A percentile compares a stretch with the other conserved stretches of the same genome.
Conservation (phyloP, 495 filamentous ascomycete genomes). For the Chaetomium cochliodes region DNA sequence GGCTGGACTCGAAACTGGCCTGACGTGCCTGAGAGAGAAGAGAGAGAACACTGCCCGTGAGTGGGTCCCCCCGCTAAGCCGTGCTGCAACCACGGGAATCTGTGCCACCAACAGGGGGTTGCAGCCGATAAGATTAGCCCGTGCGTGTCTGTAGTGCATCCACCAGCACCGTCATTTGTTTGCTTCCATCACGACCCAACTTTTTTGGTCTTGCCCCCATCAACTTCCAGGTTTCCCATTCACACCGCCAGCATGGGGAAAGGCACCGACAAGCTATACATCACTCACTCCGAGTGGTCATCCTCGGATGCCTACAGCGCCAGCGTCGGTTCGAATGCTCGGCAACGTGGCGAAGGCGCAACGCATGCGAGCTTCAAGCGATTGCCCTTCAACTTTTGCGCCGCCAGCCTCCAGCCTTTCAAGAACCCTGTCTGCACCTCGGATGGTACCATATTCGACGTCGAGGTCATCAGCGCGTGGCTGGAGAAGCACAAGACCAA, state of each 20-base stretch:
- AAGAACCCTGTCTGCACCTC: constrained; percentile 79
- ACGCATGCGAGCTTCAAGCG: constrained; percentile 71
- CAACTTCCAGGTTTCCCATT: background rate
- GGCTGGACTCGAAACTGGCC: constrained; percentile 9
- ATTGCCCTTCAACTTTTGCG: constrained; percentile 97
- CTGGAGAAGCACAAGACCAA: constrained; percentile 90
- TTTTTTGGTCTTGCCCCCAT: background rate
- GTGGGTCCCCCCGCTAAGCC: constrained; percentile 3
- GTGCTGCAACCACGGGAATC: background rate
- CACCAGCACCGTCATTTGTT: constrained; percentile 12
- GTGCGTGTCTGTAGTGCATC: too few relatives aligned
- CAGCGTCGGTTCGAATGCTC: constrained; percentile 68
- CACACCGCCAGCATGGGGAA: constrained; percentile 42
- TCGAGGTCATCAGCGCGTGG: constrained; percentile 86
- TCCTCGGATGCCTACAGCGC: constrained; percentile 81
- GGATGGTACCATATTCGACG: constrained; percentile 78
- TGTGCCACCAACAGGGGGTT: background rate
- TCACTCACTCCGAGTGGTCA: constrained; percentile 96
- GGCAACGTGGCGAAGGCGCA: constrained; percentile 48
- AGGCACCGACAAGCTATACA: constrained; percentile 77
- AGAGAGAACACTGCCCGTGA: too few relatives aligned
- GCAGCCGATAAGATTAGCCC: constrained; percentile 17
- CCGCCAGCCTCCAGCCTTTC: constrained; percentile 90
- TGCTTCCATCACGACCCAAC: background rate
- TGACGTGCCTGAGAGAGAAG: background rate